A percentile compares a stretch with the other conserved stretches of the same genome.
phyloP scores from a whole-genome alignment of 371 early-diverging fungal species.

The Mortierella sp. region DNA sequence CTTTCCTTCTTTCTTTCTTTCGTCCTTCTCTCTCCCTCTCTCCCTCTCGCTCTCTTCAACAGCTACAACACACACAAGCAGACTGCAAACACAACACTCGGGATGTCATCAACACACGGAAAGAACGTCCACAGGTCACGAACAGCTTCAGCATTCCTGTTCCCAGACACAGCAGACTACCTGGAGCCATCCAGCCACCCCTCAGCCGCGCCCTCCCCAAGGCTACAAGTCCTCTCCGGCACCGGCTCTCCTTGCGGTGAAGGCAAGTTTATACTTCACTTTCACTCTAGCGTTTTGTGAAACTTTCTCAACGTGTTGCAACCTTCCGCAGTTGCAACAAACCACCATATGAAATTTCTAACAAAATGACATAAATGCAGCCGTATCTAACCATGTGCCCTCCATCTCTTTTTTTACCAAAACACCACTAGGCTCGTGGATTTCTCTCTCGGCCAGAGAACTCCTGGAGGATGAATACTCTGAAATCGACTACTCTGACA shows the following conservation, averaged over 20 bases:
- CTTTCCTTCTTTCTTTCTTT: not conserved
- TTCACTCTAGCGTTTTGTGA: not conserved
- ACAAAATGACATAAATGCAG: not conserved
- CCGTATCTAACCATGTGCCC: slow-evolving; percentile 5
- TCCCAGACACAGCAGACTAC: slow-evolving; percentile 54
- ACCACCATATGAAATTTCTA: not conserved
- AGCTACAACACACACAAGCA: not conserved
- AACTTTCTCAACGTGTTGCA: not conserved
- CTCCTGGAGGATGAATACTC: slow-evolving; percentile 57
- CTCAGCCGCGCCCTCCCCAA: slow-evolving; percentile 46
- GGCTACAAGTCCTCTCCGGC: slow-evolving; percentile 51
- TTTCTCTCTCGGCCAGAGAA: slow-evolving; percentile 50
- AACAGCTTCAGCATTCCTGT: slow-evolving; percentile 38
- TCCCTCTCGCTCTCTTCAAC: not conserved
- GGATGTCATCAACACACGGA: slow-evolving; percentile 7
- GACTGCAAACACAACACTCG: not conserved
- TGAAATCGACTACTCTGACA: slow-evolving; percentile 58
- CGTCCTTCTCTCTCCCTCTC: not conserved
- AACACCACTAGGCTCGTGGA: slow-evolving; percentile 42
- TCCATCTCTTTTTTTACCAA: not conserved
- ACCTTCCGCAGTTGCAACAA: not conserved
- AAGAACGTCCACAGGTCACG: slow-evolving; percentile 48
- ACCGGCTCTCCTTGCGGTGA: slow-evolving; percentile 57
- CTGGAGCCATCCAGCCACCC: slow-evolving; percentile 37
- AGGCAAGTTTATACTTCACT: slow-evolving; percentile 27